Evolutionary conservation across 257 asterid species (phyloP).

Genomic region (Asclepias syriaca): DNA sequence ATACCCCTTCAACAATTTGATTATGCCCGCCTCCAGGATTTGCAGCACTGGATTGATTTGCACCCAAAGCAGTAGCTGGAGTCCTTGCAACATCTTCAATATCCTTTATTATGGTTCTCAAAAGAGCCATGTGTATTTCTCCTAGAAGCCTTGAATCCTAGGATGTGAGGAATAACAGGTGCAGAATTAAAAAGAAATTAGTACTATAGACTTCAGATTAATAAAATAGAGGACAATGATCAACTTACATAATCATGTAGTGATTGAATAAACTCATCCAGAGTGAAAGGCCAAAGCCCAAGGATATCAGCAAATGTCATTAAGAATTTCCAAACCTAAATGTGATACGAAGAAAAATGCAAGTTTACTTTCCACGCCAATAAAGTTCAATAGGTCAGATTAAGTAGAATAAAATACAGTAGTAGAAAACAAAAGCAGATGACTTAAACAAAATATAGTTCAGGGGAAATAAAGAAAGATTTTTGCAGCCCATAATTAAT

Average conservation of each 20-base stretch:
- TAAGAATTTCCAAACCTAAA: slow-evolving; percentile 86
- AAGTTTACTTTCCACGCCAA: slow-evolving; percentile 7
- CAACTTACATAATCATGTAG: slow-evolving; percentile 65
- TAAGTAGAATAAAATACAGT: not conserved
- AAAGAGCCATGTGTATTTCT: slow-evolving; percentile 77
- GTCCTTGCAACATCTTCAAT: slow-evolving; percentile 79
- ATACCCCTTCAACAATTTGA: slow-evolving; percentile 81
- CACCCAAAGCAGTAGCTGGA: slow-evolving; percentile 35
- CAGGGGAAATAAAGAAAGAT: not conserved
- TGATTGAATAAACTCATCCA: slow-evolving; percentile 80
- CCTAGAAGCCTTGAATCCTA: slow-evolving; percentile 86
- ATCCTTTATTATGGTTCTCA: slow-evolving; percentile 66
- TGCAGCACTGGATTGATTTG: slow-evolving; percentile 51
- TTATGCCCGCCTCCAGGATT: slow-evolving; percentile 77
- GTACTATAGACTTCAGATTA: slow-evolving; percentile 6
- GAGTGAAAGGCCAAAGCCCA: slow-evolving; percentile 88
- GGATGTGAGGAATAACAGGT: slow-evolving; percentile 12
- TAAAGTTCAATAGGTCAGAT: not conserved
- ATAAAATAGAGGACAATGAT: not conserved
- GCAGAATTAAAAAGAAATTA: slow-evolving; percentile 1
- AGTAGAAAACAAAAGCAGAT: not conserved
- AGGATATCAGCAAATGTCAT: slow-evolving; percentile 83
- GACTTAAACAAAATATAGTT: not conserved
- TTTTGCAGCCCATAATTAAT: not conserved
- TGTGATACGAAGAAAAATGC: slow-evolving; percentile 1